Base-by-base conservation (phyloP, 306 rosid genomes). In the Prunus padus region DNA sequence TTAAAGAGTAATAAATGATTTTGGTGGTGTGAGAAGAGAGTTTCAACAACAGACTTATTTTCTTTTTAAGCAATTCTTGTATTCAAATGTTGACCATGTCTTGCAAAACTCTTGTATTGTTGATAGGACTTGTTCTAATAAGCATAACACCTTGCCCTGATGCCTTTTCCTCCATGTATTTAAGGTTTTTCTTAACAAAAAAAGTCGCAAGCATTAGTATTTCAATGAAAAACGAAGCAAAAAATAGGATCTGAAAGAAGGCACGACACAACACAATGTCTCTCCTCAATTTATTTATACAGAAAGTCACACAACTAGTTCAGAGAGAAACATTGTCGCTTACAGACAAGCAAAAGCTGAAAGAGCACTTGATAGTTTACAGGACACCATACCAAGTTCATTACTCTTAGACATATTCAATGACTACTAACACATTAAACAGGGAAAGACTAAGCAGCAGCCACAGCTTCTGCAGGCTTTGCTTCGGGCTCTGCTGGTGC, bases 381-480 rank as follows among this genome's bases (percentile, higher is more conserved):
- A 75, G 5, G 16, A 14, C 40, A 22, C 33, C 19, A 69, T 76
- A 70, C 63, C 30, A 70, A 44, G 57, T 68, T 40, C 72, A 62
- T 55, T 57, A 62, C 56, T 47, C 79, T 52, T 40, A 22, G 42
- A 47, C 70, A 77, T 55, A 77, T 72, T 65, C 57, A 73, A 52
- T 56, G 76, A 54, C 77, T 62, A 55, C 25, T 56, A 73, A 18
- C 69, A 71, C 71, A 77, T 74, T 54, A 71, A 79, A 67, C 50
- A 47, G 46, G 50, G 56, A 15, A 15, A 57, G 22, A 61, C 59
- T 82, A 91, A 25, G 86, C 87, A 54, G 78, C 91, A 71, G 81
- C 83, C 65, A 82, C 84, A 1, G 88, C 42, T 75, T 86, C 92
- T 44, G 86, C 84, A 65, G 86, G 49, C 80, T 88, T 74, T 15